phyloP scores from a whole-genome alignment of 306 rosid species.

The Malus sieversii region DNA sequence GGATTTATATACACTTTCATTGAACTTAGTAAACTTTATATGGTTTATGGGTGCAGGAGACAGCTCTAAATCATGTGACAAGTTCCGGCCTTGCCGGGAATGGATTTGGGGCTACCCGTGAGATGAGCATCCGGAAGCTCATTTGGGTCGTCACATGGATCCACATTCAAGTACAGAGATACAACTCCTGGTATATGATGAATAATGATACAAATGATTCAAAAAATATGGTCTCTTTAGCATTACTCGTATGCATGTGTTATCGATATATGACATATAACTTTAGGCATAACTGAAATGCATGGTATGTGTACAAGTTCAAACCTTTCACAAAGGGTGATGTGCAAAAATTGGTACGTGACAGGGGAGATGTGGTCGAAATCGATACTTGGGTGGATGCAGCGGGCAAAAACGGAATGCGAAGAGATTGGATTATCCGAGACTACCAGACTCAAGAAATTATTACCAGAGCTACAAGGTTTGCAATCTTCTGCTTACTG shows the following conservation, averaged over 20 bases:
- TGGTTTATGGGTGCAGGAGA: conserved; percentile 42
- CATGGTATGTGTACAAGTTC: background rate
- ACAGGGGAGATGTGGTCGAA: conserved; percentile 91
- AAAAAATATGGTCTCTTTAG: background rate
- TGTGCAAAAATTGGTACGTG: background rate
- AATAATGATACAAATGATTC: background rate
- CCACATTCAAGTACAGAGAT: conserved; percentile 85
- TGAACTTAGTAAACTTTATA: background rate
- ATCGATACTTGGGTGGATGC: conserved; percentile 97
- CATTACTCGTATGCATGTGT: background rate
- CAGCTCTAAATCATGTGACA: conserved; percentile 80
- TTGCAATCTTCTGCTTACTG: background rate
- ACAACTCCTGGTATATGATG: conserved; percentile 56
- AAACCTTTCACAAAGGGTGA: background rate
- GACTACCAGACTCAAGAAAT: conserved; percentile 61
- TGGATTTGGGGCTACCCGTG: conserved; percentile 79
- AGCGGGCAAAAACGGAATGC: conserved; percentile 84
- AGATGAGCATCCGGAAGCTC: conserved; percentile 80
- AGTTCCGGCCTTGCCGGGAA: conserved; percentile 77
- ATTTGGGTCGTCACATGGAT: conserved; percentile 90
- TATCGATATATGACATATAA: background rate
- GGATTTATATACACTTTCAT: background rate
- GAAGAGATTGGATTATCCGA: conserved; percentile 90
- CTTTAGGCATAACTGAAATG: background rate
- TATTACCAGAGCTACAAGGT: conserved; percentile 87